A percentile compares a stretch with the other conserved stretches of the same genome.
phyloP scores from a whole-genome alignment of 441 rosid species.

The Viola pubescens region DNA sequence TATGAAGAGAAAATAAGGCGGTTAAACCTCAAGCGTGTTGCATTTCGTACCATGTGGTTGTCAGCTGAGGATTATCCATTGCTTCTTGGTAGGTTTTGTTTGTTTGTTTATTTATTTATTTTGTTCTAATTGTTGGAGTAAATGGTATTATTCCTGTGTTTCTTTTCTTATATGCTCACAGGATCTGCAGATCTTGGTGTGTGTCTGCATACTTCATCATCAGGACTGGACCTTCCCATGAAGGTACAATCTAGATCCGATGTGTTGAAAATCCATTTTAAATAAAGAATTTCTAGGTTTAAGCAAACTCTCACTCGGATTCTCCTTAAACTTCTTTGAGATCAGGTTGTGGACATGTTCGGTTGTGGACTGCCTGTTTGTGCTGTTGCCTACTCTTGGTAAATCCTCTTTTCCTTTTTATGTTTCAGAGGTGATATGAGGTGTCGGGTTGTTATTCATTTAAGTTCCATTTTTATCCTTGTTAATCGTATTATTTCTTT shows the following conservation, averaged over 20 bases:
- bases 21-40: conserved; percentile 75
- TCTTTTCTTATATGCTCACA: conserved; percentile 22
- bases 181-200: conserved; percentile 96
- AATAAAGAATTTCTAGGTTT: not conserved
- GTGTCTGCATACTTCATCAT: conserved; percentile 95
- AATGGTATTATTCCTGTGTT: conserved; percentile 6
- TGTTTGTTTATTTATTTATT: too few species aligned
- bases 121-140: conserved; percentile 1
- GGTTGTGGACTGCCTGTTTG: conserved; percentile 99
- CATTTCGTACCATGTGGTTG: conserved; percentile 97
- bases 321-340: not conserved
- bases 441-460: conserved; percentile 5
- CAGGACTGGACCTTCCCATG: conserved; percentile 98
- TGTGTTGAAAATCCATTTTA: not conserved
- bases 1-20: conserved; percentile 80
- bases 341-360: conserved; percentile 95
- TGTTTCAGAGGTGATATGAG: not conserved
- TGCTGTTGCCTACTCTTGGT: conserved; percentile 94
- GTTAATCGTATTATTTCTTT: conserved; percentile 7
- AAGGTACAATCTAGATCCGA: conserved; percentile 37
- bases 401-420: conserved; percentile 13
- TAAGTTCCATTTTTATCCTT: not conserved
- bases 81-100: conserved; percentile 54
- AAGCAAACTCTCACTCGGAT: not conserved
- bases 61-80: conserved; percentile 92